Evolutionary conservation across 2,329 filamentous ascomycete genomes (phyloP).

Genomic region (Ilyonectria mors-panacis): DNA sequence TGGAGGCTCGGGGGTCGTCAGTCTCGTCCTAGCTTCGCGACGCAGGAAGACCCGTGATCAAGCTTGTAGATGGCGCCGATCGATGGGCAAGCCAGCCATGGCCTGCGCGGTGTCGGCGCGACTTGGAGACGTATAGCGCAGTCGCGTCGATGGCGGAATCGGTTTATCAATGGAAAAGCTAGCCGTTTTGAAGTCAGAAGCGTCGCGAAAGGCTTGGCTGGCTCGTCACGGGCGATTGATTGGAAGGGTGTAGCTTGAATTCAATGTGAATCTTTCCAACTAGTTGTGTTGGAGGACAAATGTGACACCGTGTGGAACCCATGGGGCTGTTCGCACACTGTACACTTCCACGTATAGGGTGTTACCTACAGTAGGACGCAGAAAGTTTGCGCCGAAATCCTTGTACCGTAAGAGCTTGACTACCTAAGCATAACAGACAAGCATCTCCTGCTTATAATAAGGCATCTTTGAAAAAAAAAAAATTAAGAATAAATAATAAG

Average conservation of each 20-base stretch:
- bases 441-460: too few species aligned
- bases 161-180: neutral
- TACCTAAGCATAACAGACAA: too few species aligned
- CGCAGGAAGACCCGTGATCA: slow-evolving; percentile 43
- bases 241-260: slow-evolving; percentile 27
- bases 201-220: slow-evolving; percentile 1
- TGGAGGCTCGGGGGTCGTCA: slow-evolving; percentile 39
- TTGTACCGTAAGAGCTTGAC: too few species aligned
- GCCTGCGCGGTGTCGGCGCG: slow-evolving; percentile 34
- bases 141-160: slow-evolving; percentile 3
- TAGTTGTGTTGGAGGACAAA: slow-evolving; percentile 35
- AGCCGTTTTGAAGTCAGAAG: neutral
- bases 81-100: slow-evolving; percentile 45
- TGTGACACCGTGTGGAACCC: slow-evolving; percentile 36
- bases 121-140: slow-evolving; percentile 10
- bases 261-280: slow-evolving; percentile 24
- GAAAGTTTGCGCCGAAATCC: neutral
- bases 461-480: too few species aligned
- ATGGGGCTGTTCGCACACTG: slow-evolving; percentile 28
- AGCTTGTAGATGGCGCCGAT: slow-evolving; percentile 43
- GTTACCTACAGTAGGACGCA: neutral
- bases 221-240: slow-evolving; percentile 18
- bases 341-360: slow-evolving; percentile 18
- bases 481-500: too few species aligned
- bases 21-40: slow-evolving; percentile 41